These are phyloP conservation scores for Skeletonema costatum DNA, from an alignment of 108 stramenopile species.

Conservation along the genomic window DNA sequence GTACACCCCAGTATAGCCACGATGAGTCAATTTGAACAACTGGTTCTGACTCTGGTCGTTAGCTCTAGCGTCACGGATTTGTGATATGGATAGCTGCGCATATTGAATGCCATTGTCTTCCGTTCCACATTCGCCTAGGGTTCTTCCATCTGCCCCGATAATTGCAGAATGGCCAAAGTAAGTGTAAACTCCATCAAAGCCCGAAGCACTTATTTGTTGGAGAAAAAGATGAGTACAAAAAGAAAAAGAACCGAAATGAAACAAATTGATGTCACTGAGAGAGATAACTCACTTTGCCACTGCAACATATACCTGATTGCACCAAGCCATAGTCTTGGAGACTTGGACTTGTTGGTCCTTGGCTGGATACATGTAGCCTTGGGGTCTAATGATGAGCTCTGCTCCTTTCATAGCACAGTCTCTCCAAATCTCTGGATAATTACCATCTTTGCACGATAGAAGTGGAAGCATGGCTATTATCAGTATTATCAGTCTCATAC, in stretches of 20 bases:
- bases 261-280: too few relatives aligned
- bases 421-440: slow-evolving; percentile 76
- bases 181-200: slow-evolving; percentile 78
- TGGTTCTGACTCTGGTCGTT: slow-evolving; percentile 87
- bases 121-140: slow-evolving; percentile 80
- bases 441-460: slow-evolving; percentile 43
- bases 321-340: slow-evolving; percentile 86
- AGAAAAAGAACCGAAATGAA: too few relatives aligned
- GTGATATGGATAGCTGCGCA: slow-evolving; percentile 73
- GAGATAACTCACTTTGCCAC: too few relatives aligned
- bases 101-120: slow-evolving; percentile 73
- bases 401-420: slow-evolving; percentile 85
- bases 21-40: slow-evolving; percentile 77
- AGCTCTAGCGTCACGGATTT: slow-evolving; percentile 69
- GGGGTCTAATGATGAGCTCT: slow-evolving; percentile 77
- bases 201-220: too few relatives aligned
- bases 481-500: too few relatives aligned
- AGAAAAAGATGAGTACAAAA: too few relatives aligned
- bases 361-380: slow-evolving; percentile 83
- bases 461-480: too few relatives aligned
- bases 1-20: slow-evolving; percentile 62
- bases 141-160: slow-evolving; percentile 74
- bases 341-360: slow-evolving; percentile 88
- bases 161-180: slow-evolving; percentile 78
- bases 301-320: slow-evolving; percentile 86